Evolutionary conservation across 2,329 filamentous ascomycete genomes (phyloP), one percentile per base, ranked within the genome.

Genomic region (Talaromyces marneffei): DNA sequence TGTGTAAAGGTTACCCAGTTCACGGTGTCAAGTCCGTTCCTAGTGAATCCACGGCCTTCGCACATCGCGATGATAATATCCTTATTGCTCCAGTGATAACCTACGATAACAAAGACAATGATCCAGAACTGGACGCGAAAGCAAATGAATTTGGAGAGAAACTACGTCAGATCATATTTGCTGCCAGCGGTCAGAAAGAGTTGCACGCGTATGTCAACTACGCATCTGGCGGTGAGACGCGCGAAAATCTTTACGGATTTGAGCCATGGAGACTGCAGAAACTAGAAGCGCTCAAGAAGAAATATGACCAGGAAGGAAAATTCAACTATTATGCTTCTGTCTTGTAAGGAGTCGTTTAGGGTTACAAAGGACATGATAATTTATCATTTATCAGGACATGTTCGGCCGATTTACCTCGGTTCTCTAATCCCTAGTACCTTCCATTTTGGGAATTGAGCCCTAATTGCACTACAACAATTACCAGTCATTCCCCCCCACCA

Each of bases 1-100:
- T 84, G 74, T 78, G 83, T 42, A 82, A 85, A 65, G 78, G 78
- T 3, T 84, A 83, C 68, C 74, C 80, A 0, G 68, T 67, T 9
- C 69, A 77, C 20, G 81, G 75, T 2, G 75, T 83, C 16, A 65
- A 74, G 61, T 71, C 69, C 0, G 59, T 78, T 31, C 62, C 67
- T 39, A 64, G 62, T 16, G 69, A 68, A 14, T 71, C 74, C 1
- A 73, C 76, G 0, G 79, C 80, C 0, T 83, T 75, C 63, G 73
- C 79, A 25, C 75, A 75, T 67, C 76, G 81, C 4, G 64, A 67
- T 1, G 76, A 79, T 56, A 75, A 76, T 63, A 64, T 82, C 2
- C 71, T 79, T 60, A 37, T 66, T 46, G 72, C 75, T 1, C 73
- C 75, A 0, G 68, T 79, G 23, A 65, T 79, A 25, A 69, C 66